Percentiles rank a stretch among this genome's conserved stretches.
phyloP scores from a whole-genome alignment of 345 rosid genomes.

The Salix exigua region DNA sequence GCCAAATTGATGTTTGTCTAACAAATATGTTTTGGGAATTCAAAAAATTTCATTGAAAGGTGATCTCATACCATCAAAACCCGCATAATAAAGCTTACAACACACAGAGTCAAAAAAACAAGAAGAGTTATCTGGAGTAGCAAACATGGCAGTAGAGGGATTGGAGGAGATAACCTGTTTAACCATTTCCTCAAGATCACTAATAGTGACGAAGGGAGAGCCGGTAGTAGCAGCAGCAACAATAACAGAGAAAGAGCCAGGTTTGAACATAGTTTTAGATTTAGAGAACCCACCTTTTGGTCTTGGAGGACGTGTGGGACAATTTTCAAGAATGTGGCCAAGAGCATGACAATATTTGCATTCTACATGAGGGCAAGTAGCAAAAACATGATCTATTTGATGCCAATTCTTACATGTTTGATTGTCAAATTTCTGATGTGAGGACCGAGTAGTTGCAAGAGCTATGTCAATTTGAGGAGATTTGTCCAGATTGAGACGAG shows the following conservation, averaged over 20 bases:
- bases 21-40: no score
- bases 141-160: neutral
- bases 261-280: neutral
- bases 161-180: neutral
- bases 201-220: neutral
- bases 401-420: neutral
- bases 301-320: neutral
- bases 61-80: no score
- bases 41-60: no score
- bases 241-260: neutral
- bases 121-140: neutral
- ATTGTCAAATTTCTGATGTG: neutral
- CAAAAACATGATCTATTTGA: neutral
- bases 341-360: neutral
- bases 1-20: no score
- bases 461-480: neutral
- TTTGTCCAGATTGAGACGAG: neutral
- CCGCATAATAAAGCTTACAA: no score
- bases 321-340: neutral
- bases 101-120: neutral
- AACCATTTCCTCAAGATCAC: neutral
- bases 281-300: neutral
- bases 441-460: neutral
- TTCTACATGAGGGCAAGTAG: neutral
- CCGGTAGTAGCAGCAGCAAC: neutral